Base-by-base conservation (phyloP, 2,329 filamentous ascomycete species). In the Aspergillus sp. region DNA sequence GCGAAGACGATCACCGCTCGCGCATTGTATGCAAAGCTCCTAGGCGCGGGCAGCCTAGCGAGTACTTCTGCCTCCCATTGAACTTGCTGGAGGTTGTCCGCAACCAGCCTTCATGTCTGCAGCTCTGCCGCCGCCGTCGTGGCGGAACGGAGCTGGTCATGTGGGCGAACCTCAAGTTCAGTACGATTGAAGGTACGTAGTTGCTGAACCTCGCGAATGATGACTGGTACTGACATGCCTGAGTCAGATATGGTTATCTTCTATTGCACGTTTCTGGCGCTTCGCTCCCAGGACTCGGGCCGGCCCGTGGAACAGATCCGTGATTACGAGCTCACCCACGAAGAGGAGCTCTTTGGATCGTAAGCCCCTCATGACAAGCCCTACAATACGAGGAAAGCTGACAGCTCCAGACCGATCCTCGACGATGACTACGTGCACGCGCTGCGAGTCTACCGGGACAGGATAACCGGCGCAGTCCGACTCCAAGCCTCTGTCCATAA, bases 141-240 rank as follows among this genome's bases (percentile, higher is more conserved):
- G 66, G 65, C 6, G 80, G 80, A 30, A 78, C 70, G 13, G 73
- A 77, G 30, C 76, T 82, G 43, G 74, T 81, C 22, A 68, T 84
- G 7, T 87, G 85, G 85, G 80, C 83, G 2, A 80, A 78, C 55
- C 72, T 88, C 13, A 81, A 83, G 34, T 88, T 87, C 70, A 75
- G 77, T 6, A 75, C 81, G 4, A 83, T 85, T 59, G 85, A 88
- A 72, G 77, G 84, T 84, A 75, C 57, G 74, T 69, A 38, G 13
- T 49, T 57, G 41, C 43, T 30, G n/a, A 7, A 23, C 7, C 28
- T 4, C 11, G 23, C 41, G 2, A 25, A 17, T 23, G 13, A 17
- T 22, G 13, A 9, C 13, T 9, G 22, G 9, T 7, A 49, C 60
- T 67, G 38, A 67, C 48, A 8, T 19, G 19, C 7, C 19, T 19